These are phyloP conservation scores for Rhipidocladum racemiflorum DNA, from an alignment of 176 grass and related monocot genomes.

Conservation along the genomic window DNA sequence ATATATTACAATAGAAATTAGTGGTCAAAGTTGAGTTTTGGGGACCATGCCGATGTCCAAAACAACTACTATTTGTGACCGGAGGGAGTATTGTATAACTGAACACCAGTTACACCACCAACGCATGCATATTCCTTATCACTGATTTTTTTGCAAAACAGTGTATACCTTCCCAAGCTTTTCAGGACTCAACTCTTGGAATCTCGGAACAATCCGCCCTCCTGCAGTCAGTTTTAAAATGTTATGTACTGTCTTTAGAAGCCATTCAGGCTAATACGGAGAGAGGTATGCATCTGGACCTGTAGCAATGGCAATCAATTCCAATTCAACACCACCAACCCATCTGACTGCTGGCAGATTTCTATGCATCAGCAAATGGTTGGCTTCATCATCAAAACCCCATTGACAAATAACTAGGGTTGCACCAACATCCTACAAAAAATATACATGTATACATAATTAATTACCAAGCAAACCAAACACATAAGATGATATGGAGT, in stretches of 20 bases:
- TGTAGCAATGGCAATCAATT: slow-evolving; percentile 97
- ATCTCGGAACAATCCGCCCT: slow-evolving; percentile 89
- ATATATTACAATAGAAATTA: no score
- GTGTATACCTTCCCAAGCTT: slow-evolving; percentile 88
- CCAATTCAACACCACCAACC: slow-evolving; percentile 99
- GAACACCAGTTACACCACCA: not conserved
- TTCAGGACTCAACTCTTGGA: slow-evolving; percentile 82
- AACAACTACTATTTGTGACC: no score
- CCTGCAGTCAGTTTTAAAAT: slow-evolving; percentile 49
- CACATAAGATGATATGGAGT: not conserved
- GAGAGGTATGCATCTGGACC: slow-evolving; percentile 36
- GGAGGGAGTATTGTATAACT: slow-evolving; percentile 16
- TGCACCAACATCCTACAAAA: slow-evolving; percentile 81
- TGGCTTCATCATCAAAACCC: slow-evolving; percentile 99
- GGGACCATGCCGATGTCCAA: no score
- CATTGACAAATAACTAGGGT: slow-evolving; percentile 98
- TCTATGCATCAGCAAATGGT: slow-evolving; percentile 85
- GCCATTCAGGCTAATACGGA: not conserved
- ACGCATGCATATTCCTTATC: not conserved
- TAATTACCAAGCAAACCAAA: not conserved
- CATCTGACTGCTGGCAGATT: slow-evolving; percentile 97
- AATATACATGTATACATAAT: not conserved
- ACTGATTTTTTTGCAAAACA: no score
- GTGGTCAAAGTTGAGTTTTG: no score
- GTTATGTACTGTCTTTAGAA: not conserved